Evolutionary conservation across 1,284 basidiomycete genomes (phyloP).

Genomic region (Irpex lacteus): DNA sequence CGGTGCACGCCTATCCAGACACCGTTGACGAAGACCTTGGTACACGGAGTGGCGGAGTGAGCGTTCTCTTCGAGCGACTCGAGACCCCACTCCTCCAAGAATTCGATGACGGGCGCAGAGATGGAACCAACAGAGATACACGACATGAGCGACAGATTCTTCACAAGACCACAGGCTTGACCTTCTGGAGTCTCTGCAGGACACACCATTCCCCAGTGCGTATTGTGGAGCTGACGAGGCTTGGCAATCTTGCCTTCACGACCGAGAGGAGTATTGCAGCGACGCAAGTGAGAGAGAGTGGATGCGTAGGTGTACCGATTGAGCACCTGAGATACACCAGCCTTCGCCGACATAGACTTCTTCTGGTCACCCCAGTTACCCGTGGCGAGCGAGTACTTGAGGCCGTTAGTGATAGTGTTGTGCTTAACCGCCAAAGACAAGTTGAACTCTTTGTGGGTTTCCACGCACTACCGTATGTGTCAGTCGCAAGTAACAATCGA

Average conservation of each 20-base stretch:
- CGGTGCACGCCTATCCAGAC: conserved; percentile 99
- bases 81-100: conserved; percentile 97
- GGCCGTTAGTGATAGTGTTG: conserved; percentile 96
- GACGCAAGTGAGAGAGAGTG: conserved; percentile 95
- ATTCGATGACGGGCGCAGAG: conserved; percentile 96
- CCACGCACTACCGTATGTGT: conserved; percentile 73
- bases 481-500: background rate
- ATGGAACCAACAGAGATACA: conserved; percentile 98
- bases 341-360: conserved; percentile 97
- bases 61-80: conserved; percentile 91
- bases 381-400: conserved; percentile 97
- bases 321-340: conserved; percentile 97
- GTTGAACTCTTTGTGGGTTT: conserved; percentile 95
- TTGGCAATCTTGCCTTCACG: conserved; percentile 99
- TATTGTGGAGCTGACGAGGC: conserved; percentile 98
- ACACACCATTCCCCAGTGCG: conserved; percentile 99
- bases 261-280: conserved; percentile 97
- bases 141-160: conserved; percentile 97
- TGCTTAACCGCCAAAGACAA: conserved; percentile 91
- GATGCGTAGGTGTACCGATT: conserved; percentile 99
- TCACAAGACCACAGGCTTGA: conserved; percentile 98
- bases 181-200: conserved; percentile 99
- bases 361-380: conserved; percentile 99
- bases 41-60: conserved; percentile 78
- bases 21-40: conserved; percentile 99